Evolutionary conservation across 2,329 filamentous ascomycete species (phyloP), one percentile per base, ranked within the genome.

Genomic region (Elsinoe necatrix): DNA sequence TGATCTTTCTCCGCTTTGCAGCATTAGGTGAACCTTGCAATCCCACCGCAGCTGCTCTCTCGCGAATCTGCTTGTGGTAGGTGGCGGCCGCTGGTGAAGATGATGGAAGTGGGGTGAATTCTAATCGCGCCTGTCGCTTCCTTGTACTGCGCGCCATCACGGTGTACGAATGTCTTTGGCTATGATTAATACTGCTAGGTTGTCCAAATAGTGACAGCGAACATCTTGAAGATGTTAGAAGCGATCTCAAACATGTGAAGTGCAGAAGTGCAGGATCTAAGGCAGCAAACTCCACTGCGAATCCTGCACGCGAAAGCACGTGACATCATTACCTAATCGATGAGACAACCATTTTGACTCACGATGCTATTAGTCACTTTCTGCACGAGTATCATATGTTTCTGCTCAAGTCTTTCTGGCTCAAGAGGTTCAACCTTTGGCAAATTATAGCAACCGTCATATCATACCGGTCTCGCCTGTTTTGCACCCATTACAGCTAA

Each of bases 51-150:
- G 68, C 69, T 18, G 70, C 68, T 14, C 68, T 62, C 41, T 68
- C 63, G 57, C 63, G 63, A 37, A 69, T 67, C 56, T 69, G 67
- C 23, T 62, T 55, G 34, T 68, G 62, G 25, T 69, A 67, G 18
- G 62, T 56, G 23, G 69, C 58, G 4, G 68, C 63, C 16, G 67
- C 68, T 14, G 71, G 69, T 4, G 72, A 73, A 0, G 71, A 71
- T 11, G 72, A 70, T 6, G 71, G 65, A 3, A 73, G 58, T 3
- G 73, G 70, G 0, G 71, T 73, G 64, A 77, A 77, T 50, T 65
- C 68, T 18, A 77, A 64, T 23, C 71, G 71, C 6, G 69, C 69
- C 59, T 77, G 75, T 37, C 69, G 68, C 59, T 67, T 68, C 39
- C 64, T 47, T n/a, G 23, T n/a, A 16, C 41, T 18, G 11, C 29